Evolutionary conservation across 2,329 filamentous ascomycete species (phyloP).

Genomic region (Cercospora brassicicola): DNA sequence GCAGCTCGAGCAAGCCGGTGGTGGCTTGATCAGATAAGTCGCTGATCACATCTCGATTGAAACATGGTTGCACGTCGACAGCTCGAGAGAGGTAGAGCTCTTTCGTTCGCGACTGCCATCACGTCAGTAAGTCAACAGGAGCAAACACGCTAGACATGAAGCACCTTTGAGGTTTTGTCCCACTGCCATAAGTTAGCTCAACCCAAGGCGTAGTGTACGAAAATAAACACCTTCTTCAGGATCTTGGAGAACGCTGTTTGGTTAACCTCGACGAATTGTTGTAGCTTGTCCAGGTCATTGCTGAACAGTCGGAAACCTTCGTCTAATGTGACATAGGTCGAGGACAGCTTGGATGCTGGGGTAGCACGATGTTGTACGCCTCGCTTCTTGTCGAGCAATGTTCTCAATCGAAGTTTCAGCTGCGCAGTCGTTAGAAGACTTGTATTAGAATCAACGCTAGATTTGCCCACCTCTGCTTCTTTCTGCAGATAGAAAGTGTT

Average conservation of each 20-base stretch:
- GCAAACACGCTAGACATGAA: slow-evolving; percentile 26
- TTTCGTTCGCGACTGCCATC: slow-evolving; percentile 80
- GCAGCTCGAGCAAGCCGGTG: slow-evolving; percentile 89
- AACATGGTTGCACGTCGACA: slow-evolving; percentile 96
- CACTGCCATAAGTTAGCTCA: slow-evolving; percentile 59
- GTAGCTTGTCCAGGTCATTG: slow-evolving; percentile 89
- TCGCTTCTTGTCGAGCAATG: slow-evolving; percentile 91
- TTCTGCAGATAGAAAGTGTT: slow-evolving; percentile 98
- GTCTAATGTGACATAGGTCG: slow-evolving; percentile 90
- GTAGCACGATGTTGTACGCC: slow-evolving; percentile 73
- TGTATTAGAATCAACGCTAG: too few species aligned
- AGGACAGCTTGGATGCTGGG: slow-evolving; percentile 79
- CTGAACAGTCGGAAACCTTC: slow-evolving; percentile 98
- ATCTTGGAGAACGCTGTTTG: slow-evolving; percentile 98
- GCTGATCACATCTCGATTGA: slow-evolving; percentile 95
- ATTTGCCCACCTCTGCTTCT: slow-evolving; percentile 66
- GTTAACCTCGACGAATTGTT: slow-evolving; percentile 98
- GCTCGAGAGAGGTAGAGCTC: slow-evolving; percentile 94
- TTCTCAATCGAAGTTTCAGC: slow-evolving; percentile 91
- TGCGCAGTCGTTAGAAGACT: slow-evolving; percentile 41
- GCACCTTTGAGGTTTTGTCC: slow-evolving; percentile 96
- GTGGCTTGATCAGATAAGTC: slow-evolving; percentile 96
- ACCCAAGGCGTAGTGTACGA: slow-evolving; percentile 22
- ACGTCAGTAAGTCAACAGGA: slow-evolving; percentile 25
- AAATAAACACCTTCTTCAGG: slow-evolving; percentile 73